phyloP scores from a whole-genome alignment of 257 asterid species.

The Solanum sitiens region DNA sequence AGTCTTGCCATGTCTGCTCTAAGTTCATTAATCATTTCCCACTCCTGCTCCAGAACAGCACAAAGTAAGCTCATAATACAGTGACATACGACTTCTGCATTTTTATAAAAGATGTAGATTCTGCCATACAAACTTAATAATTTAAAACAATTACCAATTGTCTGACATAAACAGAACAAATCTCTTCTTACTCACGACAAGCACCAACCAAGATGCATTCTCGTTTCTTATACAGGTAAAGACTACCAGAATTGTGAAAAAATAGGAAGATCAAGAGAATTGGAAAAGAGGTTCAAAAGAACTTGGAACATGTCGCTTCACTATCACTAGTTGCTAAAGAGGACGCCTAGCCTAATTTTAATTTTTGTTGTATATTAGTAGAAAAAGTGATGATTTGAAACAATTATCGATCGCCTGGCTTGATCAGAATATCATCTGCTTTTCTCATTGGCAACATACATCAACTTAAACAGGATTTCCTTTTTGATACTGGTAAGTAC shows the following conservation, averaged over 20 bases:
- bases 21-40: slow-evolving; percentile 80
- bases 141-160: not conserved
- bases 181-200: not conserved
- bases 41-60: slow-evolving; percentile 39
- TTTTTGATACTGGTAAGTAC: not conserved
- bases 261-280: not conserved
- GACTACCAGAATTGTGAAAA: not conserved
- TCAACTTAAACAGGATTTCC: not conserved
- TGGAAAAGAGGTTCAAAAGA: not conserved
- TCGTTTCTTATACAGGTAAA: not conserved
- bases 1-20: slow-evolving; percentile 72
- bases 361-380: not conserved
- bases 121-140: not conserved
- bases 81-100: not conserved
- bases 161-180: not conserved
- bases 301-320: not conserved
- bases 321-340: not conserved
- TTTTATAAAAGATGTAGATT: not conserved
- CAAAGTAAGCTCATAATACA: not conserved
- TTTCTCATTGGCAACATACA: not conserved
- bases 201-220: not conserved
- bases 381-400: not conserved
- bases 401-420: not conserved
- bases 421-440: not conserved
- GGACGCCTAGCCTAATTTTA: not conserved